These are phyloP conservation scores for Phanerochaete carnosa DNA, from an alignment of 768 basidiomycete genomes.

Conservation along the genomic window DNA sequence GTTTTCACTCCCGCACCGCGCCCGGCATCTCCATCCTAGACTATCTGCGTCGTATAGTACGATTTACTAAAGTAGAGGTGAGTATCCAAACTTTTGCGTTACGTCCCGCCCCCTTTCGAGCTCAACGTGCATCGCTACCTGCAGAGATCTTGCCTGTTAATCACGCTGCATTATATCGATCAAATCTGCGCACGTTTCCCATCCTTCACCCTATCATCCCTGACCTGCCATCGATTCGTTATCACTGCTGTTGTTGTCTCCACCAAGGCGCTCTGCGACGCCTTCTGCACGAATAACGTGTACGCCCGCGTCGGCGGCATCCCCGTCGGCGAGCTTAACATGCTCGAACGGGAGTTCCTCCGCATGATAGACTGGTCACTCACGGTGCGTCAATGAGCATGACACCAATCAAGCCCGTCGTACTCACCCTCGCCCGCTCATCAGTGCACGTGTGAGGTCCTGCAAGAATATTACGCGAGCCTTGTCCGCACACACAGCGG, in stretches of 20 bases:
- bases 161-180: constrained; percentile 88
- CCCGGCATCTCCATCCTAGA: constrained; percentile 88
- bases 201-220: constrained; percentile 88
- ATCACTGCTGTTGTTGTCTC: constrained; percentile 91
- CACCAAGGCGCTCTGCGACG: constrained; percentile 93
- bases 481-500: constrained; percentile 82
- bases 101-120: constrained; percentile 1
- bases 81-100: constrained; percentile 17
- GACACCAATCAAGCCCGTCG: too few species aligned
- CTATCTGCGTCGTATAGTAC: constrained; percentile 91
- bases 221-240: constrained; percentile 97
- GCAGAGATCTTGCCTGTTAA: constrained; percentile 76
- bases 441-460: constrained; percentile 86
- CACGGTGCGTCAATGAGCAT: constrained; percentile 84
- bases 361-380: constrained; percentile 91
- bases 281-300: constrained; percentile 90
- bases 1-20: constrained; percentile 93
- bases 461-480: constrained; percentile 93
- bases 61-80: constrained; percentile 95
- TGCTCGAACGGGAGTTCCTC: constrained; percentile 93
- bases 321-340: constrained; percentile 85
- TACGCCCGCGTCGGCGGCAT: constrained; percentile 98
- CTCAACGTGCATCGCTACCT: constrained; percentile 8
- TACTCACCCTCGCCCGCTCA: constrained; percentile 7
- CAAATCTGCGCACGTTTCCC: constrained; percentile 87